phyloP scores from a whole-genome alignment of 2,329 filamentous ascomycete species.

The Diplodia scrobiculata region DNA sequence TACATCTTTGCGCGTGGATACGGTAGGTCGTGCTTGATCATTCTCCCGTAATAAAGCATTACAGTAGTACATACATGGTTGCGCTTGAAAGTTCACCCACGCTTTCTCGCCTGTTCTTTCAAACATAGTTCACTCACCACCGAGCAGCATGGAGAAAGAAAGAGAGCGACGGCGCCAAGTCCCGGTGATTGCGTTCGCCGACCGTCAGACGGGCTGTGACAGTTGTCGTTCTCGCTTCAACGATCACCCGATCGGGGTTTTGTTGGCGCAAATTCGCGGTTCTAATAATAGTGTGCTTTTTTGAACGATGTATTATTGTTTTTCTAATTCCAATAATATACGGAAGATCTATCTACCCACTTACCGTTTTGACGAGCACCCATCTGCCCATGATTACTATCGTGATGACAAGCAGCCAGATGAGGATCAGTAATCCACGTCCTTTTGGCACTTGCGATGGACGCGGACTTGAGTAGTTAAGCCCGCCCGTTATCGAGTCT shows the following conservation, averaged over 20 bases:
- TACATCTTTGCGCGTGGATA: background rate
- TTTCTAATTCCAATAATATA: background rate
- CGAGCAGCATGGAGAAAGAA: background rate
- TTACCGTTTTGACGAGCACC: background rate
- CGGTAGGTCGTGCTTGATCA: background rate
- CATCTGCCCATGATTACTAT: background rate
- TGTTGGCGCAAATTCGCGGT: background rate
- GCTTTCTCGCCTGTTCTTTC: background rate
- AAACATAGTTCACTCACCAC: background rate
- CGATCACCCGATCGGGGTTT: background rate
- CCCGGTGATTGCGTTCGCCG: background rate
- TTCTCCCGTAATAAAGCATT: background rate
- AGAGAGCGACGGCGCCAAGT: background rate
- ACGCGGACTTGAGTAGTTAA: background rate
- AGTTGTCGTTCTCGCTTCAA: background rate
- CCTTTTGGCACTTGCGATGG: background rate
- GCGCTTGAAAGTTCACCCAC: background rate
- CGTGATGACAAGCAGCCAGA: background rate
- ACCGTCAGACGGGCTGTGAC: background rate
- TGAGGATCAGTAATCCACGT: background rate
- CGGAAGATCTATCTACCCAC: background rate
- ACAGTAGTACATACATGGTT: background rate
- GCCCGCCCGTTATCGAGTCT: background rate
- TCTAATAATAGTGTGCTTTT: background rate
- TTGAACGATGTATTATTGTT: background rate